These are phyloP conservation scores for Penicillium tannophilum DNA, from an alignment of 495 filamentous ascomycete species.

Conservation along the genomic window DNA sequence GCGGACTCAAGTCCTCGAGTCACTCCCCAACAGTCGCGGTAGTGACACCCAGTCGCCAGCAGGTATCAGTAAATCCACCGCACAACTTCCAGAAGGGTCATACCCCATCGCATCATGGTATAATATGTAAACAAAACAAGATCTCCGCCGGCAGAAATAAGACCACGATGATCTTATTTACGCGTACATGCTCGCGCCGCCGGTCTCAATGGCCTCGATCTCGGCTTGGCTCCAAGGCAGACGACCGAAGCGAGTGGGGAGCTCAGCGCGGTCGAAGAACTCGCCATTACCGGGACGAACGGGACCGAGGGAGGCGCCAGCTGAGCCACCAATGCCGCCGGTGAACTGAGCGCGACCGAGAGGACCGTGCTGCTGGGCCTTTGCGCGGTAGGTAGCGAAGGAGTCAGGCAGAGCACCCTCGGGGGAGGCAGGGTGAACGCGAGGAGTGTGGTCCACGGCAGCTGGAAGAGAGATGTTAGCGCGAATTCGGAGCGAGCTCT, in stretches of 20 bases:
- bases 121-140: slow-evolving; percentile 3
- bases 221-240: slow-evolving; percentile 71
- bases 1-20: not conserved
- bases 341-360: slow-evolving; percentile 54
- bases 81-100: slow-evolving; percentile 27
- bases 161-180: slow-evolving; percentile 29
- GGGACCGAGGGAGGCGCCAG: slow-evolving; percentile 70
- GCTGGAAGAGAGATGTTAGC: slow-evolving; percentile 43
- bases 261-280: slow-evolving; percentile 86
- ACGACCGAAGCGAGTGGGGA: slow-evolving; percentile 80
- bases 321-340: slow-evolving; percentile 61
- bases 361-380: slow-evolving; percentile 92
- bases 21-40: slow-evolving; percentile 9
- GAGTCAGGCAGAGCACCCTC: slow-evolving; percentile 61
- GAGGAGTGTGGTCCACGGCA: slow-evolving; percentile 69
- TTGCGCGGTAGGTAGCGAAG: slow-evolving; percentile 89
- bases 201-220: slow-evolving; percentile 94
- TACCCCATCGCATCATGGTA: slow-evolving; percentile 27
- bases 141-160: slow-evolving; percentile 22
- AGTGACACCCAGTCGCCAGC: slow-evolving; percentile 11
- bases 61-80: slow-evolving; percentile 9
- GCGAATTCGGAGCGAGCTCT: slow-evolving; percentile 18
- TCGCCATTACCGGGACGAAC: slow-evolving; percentile 70
- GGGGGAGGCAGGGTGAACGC: slow-evolving; percentile 67
- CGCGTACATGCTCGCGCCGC: slow-evolving; percentile 72